These are phyloP conservation scores for Russula earlei DNA, from an alignment of 768 basidiomycete species.

Conservation along the genomic window DNA sequence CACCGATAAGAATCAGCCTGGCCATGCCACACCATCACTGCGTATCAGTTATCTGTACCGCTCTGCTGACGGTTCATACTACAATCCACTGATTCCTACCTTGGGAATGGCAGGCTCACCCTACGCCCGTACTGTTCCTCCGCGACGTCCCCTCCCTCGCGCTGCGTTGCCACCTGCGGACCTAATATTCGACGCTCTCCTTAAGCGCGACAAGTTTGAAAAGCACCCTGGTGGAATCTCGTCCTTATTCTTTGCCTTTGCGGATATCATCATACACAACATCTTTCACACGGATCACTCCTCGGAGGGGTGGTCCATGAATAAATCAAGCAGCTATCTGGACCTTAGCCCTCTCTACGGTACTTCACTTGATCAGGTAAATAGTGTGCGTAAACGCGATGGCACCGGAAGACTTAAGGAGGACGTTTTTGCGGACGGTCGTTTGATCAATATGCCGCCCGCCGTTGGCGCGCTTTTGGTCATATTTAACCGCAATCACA, in stretches of 20 bases:
- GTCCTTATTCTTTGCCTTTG: slow-evolving; percentile 70
- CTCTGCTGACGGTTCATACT: slow-evolving; percentile 30
- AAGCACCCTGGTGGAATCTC: slow-evolving; percentile 47
- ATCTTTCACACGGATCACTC: slow-evolving; percentile 49
- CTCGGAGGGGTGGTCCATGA: slow-evolving; percentile 38
- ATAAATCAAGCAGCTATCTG: slow-evolving; percentile 62
- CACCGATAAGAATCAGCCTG: neutral
- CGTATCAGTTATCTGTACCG: slow-evolving; percentile 21
- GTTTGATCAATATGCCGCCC: slow-evolving; percentile 66
- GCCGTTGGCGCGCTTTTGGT: slow-evolving; percentile 57
- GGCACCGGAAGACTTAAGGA: slow-evolving; percentile 59
- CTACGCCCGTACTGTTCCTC: slow-evolving; percentile 53
- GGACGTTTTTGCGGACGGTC: slow-evolving; percentile 60
- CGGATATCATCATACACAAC: slow-evolving; percentile 64
- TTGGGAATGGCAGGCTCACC: slow-evolving; percentile 30
- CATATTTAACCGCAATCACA: slow-evolving; percentile 65
- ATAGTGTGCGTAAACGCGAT: slow-evolving; percentile 48
- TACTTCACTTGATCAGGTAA: slow-evolving; percentile 34
- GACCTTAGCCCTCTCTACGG: slow-evolving; percentile 74
- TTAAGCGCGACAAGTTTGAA: slow-evolving; percentile 32
- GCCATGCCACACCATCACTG: neutral
- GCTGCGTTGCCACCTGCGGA: slow-evolving; percentile 53
- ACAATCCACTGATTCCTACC: slow-evolving; percentile 27
- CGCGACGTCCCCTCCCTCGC: slow-evolving; percentile 33
- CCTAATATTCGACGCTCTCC: slow-evolving; percentile 62